Evolutionary conservation across 345 rosid genomes (phyloP), one percentile per base, ranked within the genome.

Genomic region (Passiflora organensis): DNA sequence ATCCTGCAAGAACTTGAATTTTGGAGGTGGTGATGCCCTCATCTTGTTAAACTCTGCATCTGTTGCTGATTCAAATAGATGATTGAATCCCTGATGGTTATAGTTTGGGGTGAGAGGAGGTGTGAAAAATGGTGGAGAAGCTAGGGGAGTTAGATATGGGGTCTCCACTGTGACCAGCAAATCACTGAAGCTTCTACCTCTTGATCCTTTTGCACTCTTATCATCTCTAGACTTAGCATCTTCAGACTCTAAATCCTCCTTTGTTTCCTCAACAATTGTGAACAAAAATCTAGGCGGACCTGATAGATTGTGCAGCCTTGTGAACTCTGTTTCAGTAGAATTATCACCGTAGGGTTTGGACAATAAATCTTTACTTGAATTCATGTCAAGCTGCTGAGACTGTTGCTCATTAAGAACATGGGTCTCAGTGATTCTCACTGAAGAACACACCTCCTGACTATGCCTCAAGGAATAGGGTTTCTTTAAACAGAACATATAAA

Each of bases 251-350:
- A 87, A 75, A 70, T 86, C 96, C 63, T 86, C 95, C 49, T 67
- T 84, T 58, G 95, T 93, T 73, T 93, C 99, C 60, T 93, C 99
- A 48, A 73, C 47, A 37, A 93, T 93, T 51, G 99, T 89, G 72
- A 82, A 93, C 28, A 93, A 74, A 60, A 89, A 81, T 54, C 95
- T 82, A 6, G 91, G 85, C 21, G 82, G 80, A 2, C 84, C 85
- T 20, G 75, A 70, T 39, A 78, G 69, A 48, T 67, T 73, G 53
- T 83, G 72, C 48, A 79, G 60, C 70, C 76, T 68, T 68, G 74
- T 74, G 11, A 80, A 70, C 71, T 90, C 90, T 39, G 80, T 54
- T 62, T 82, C 95, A 65, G 69, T 43, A 0, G 55, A 55, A 48
- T 73, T 80, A 41, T 66, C 70, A 6, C 59, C 78, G 53, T 54